Conservation (phyloP, 768 basidiomycete species). For the Exidia glandulosa region DNA sequence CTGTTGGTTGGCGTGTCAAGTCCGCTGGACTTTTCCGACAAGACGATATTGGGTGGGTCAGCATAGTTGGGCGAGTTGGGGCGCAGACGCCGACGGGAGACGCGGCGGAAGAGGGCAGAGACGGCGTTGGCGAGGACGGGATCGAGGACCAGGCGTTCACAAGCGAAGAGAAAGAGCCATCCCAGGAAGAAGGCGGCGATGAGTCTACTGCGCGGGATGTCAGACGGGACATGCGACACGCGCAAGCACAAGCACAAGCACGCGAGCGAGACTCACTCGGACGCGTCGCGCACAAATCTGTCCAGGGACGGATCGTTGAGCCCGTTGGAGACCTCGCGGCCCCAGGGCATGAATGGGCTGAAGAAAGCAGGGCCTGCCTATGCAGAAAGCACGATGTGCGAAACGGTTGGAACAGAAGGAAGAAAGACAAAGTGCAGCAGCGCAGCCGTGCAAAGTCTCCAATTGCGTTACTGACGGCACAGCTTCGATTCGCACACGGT, state of each 20-base stretch:
- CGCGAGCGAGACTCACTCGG: neutral
- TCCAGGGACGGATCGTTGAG: constrained; percentile 1
- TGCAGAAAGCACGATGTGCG: neutral
- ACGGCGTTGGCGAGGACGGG: neutral
- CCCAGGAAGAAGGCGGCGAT: constrained; percentile 3
- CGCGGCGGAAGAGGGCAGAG: neutral
- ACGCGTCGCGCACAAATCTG: neutral
- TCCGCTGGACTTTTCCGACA: neutral
- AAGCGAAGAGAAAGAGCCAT: constrained; percentile 1
- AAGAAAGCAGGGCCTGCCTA: neutral
- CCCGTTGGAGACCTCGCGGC: neutral
- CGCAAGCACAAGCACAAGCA: too few relatives aligned
- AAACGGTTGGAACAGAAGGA: neutral
- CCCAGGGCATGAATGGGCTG: neutral
- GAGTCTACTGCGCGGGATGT: neutral
- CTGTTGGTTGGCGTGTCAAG: neutral
- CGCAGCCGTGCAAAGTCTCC: too few relatives aligned
- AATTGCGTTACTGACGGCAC: neutral
- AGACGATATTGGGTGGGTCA: neutral
- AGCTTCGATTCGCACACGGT: neutral
- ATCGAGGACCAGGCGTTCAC: neutral
- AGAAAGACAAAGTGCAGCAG: too few relatives aligned
- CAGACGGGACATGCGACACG: too few relatives aligned
- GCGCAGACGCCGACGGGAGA: neutral
- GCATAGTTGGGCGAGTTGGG: neutral